Base-by-base conservation (phyloP, 208 protist species). In the Leishmania lainsoni region DNA sequence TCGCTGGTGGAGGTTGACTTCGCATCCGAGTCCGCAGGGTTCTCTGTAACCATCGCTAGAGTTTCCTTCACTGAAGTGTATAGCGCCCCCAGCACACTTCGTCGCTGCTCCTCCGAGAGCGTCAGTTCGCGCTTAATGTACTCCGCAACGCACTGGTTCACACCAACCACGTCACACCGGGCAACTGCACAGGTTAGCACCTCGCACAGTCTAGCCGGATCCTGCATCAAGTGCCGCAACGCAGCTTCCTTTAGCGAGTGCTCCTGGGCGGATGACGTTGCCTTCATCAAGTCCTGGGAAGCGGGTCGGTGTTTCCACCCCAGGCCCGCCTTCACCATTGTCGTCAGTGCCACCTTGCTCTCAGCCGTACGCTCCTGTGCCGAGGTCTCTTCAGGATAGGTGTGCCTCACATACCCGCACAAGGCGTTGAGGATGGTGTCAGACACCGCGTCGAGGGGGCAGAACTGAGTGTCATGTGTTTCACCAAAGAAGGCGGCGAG, bases 211-310 rank as follows among this genome's bases (percentile, higher is more conserved):
- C 87, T 83, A 35, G 49, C 59, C 0, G 87, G 86, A 79, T 94
- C 87, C 48, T 83, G 85, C 86, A 95, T 79, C 58, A 92, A 79
- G 83, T 94, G 87, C 12, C 86, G 61, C 54, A 83, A 75, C 71
- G 94, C 81, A 6, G 80, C 84, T 26, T 87, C 83, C 78, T 88
- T 79, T 22, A 94, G 76, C 59, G 76, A 66, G 32, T 82, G 39
- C 77, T 88, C 71, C n/a, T 83, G 78, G 17, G 71, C 84, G n/a
- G 56, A 22, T 12, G 81, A 68, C 16, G 86, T 81, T 9, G 87
- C 89, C 58, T 87, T 74, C 75, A 73, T 59, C 8, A 96, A 76
- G 14, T 83, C 73, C 78, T 80, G 70, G 8, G 80, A 76, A 17
- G 73, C 72, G 1, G 84, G 81, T 8, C 76, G 70, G 77, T 86